These are phyloP conservation scores for Microglena sp. DNA, from an alignment of 139 green algal genomes.

Conservation along the genomic window DNA sequence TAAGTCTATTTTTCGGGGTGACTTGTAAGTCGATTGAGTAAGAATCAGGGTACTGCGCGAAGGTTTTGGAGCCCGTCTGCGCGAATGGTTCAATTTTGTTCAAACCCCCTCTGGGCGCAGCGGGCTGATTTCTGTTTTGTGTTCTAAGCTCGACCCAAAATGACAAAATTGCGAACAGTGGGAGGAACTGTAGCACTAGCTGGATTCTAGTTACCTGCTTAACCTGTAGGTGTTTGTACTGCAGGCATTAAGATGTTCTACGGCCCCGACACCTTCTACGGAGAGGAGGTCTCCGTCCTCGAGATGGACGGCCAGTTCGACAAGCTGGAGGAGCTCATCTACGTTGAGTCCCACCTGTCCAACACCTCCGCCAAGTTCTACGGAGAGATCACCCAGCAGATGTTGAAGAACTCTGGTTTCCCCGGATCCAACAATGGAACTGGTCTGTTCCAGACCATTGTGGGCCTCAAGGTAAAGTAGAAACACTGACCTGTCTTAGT, in stretches of 20 bases:
- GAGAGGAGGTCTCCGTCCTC: constrained; percentile 67
- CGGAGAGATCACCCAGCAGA: constrained; percentile 99
- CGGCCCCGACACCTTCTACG: constrained; percentile 91
- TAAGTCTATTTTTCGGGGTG: too few relatives aligned
- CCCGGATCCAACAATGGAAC: constrained; percentile 98
- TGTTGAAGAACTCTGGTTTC: constrained; percentile 96
- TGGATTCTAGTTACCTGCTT: too few relatives aligned
- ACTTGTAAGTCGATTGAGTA: too few relatives aligned
- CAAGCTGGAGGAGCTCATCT: constrained; percentile 99
- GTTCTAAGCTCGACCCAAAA: too few relatives aligned
- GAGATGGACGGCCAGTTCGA: constrained; percentile 99
- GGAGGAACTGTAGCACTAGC: too few relatives aligned
- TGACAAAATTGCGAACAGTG: too few relatives aligned
- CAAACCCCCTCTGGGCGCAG: too few relatives aligned
- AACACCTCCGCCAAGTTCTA: constrained; percentile 98
- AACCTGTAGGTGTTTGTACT: too few relatives aligned
- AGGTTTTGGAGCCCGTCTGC: too few relatives aligned
- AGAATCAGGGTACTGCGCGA: too few relatives aligned
- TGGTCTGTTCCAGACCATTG: constrained; percentile 96
- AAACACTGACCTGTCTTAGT: background rate
- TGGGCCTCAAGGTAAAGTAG: constrained; percentile 94
- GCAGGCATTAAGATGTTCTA: constrained; percentile 84
- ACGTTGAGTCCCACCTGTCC: constrained; percentile 96
- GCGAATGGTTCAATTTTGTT: too few relatives aligned
- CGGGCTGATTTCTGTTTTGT: too few relatives aligned